Conservation (phyloP, 2,329 filamentous ascomycete species). For the Sphaerostilbella broomeana region DNA sequence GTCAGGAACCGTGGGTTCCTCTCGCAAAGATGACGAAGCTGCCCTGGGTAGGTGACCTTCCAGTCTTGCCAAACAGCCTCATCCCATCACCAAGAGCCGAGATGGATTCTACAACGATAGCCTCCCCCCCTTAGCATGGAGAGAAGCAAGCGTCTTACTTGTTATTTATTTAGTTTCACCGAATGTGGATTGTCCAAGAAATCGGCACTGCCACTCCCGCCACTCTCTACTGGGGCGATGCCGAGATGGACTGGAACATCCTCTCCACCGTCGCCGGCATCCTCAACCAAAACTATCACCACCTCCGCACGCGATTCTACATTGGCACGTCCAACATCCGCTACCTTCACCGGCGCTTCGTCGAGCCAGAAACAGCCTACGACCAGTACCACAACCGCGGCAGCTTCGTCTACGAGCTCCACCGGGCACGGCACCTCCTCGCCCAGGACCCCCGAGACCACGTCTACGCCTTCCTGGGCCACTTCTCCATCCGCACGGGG, state of each 20-base stretch:
- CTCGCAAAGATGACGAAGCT: constrained; percentile 26
- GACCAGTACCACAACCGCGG: constrained; percentile 26
- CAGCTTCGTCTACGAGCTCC: constrained; percentile 31
- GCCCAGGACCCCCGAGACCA: constrained; percentile 29
- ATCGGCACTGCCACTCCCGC: constrained; percentile 29
- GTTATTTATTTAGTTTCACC: constrained; percentile 23
- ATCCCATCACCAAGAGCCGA: background rate
- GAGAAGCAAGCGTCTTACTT: background rate
- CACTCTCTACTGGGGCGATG: constrained; percentile 29
- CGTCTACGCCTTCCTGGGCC: constrained; percentile 31
- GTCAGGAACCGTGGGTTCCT: constrained; percentile 25
- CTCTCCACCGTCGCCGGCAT: constrained; percentile 26
- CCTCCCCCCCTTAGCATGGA: background rate
- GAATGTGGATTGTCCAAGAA: constrained; percentile 33
- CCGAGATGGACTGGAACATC: constrained; percentile 27
- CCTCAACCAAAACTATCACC: constrained; percentile 29
- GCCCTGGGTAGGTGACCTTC: constrained; percentile 26
- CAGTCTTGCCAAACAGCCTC: background rate
- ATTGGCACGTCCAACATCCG: constrained; percentile 28
- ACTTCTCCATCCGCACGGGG: constrained; percentile 25
- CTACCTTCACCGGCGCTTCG: constrained; percentile 28
- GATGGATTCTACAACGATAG: background rate
- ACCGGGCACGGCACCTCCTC: constrained; percentile 27
- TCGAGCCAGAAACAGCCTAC: constrained; percentile 24
- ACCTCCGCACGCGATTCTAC: constrained; percentile 23